phyloP scores from a whole-genome alignment of 192 early-diverging fungal genomes.

The Funneliformis geosporum region DNA sequence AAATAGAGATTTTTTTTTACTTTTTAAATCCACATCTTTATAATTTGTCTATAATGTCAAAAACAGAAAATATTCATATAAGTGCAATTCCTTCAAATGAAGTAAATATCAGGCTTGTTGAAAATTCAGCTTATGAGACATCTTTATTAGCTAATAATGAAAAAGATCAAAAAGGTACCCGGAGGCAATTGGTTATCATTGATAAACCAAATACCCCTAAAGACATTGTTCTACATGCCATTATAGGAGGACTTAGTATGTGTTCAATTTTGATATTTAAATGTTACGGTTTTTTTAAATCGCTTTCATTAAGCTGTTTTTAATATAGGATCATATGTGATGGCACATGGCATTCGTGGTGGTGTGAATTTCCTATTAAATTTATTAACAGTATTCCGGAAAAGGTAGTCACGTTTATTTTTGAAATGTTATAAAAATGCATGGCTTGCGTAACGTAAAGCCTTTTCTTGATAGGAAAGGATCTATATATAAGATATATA shows the following conservation, averaged over 20 bases:
- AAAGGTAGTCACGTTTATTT: slow-evolving; percentile 8
- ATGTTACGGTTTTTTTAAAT: background rate
- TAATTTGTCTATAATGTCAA: background rate
- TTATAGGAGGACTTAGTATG: slow-evolving; percentile 26
- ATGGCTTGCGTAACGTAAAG: background rate
- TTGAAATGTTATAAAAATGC: background rate
- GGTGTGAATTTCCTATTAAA: slow-evolving; percentile 29
- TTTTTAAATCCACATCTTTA: background rate
- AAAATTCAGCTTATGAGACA: background rate
- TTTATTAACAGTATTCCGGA: slow-evolving; percentile 15
- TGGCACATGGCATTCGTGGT: slow-evolving; percentile 21
- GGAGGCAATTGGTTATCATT: background rate
- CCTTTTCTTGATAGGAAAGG: slow-evolving; percentile 4
- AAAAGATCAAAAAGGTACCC: background rate
- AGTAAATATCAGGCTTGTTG: background rate
- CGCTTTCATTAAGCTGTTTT: background rate
- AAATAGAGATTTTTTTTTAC: background rate
- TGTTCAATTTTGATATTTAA: background rate
- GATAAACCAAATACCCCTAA: slow-evolving; percentile 8
- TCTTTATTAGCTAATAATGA: background rate
- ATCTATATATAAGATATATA: background rate
- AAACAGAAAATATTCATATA: background rate
- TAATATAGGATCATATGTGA: slow-evolving; percentile 24
- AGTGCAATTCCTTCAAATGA: background rate
- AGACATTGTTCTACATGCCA: slow-evolving; percentile 11